phyloP scores from a whole-genome alignment of 208 protist genomes.

The Trypanosoma vivax region DNA sequence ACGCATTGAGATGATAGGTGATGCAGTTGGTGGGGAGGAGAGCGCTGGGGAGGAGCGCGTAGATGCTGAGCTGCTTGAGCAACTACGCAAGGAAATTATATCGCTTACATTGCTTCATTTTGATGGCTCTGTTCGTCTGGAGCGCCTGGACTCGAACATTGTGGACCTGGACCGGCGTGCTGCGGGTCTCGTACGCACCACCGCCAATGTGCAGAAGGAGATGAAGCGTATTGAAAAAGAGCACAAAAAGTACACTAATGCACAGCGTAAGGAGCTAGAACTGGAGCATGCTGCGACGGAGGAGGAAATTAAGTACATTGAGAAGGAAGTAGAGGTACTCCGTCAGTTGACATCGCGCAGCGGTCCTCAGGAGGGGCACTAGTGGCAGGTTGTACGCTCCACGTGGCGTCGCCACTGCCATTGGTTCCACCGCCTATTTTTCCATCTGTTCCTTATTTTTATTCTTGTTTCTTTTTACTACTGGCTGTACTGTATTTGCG shows the following conservation, averaged over 20 bases:
- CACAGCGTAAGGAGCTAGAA: slow-evolving; percentile 41
- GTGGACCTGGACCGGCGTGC: slow-evolving; percentile 49
- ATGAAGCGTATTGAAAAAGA: slow-evolving; percentile 48
- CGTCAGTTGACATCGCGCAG: slow-evolving; percentile 5
- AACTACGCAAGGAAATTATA: slow-evolving; percentile 51
- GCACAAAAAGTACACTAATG: slow-evolving; percentile 37
- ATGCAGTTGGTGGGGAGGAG: slow-evolving; percentile 50
- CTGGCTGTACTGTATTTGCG: neutral
- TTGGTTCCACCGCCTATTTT: neutral
- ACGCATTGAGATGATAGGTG: slow-evolving; percentile 68
- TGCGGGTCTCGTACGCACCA: slow-evolving; percentile 46
- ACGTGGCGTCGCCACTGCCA: neutral
- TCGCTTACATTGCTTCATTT: slow-evolving; percentile 25
- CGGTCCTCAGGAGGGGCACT: neutral
- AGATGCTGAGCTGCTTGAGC: slow-evolving; percentile 56
- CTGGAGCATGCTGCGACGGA: slow-evolving; percentile 41
- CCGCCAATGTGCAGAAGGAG: slow-evolving; percentile 38
- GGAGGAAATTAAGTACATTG: slow-evolving; percentile 30
- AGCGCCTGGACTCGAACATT: slow-evolving; percentile 52
- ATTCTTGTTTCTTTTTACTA: neutral
- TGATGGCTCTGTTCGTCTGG: slow-evolving; percentile 37
- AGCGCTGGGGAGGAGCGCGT: slow-evolving; percentile 48
- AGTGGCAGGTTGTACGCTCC: neutral
- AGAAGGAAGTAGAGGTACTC: slow-evolving; percentile 39
- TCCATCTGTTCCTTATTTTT: neutral